Evolutionary conservation across 495 filamentous ascomycete species (phyloP).

Genomic region (Lasiosphaeria hispida): DNA sequence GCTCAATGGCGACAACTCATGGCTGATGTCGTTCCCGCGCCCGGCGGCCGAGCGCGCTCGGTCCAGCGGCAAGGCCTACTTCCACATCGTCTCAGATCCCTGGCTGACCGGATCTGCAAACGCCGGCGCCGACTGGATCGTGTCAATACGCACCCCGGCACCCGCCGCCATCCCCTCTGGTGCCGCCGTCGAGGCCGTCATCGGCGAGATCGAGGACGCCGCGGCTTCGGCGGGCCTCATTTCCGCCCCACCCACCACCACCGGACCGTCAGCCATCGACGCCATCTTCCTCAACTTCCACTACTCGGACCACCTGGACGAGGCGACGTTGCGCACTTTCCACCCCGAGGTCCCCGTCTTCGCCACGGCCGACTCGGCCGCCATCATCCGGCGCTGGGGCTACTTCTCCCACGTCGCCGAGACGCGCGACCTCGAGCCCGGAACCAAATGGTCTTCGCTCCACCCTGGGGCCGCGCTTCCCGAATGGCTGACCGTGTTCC

Average conservation of each 20-base stretch:
- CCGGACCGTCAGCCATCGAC: background rate
- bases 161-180: background rate
- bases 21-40: conserved; percentile 7
- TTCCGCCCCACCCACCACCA: background rate
- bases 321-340: conserved; percentile 3
- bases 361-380: background rate
- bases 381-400: background rate
- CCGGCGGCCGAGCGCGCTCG: background rate
- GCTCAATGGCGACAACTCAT: conserved; percentile 11
- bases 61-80: background rate
- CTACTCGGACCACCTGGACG: conserved; percentile 1
- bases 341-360: background rate
- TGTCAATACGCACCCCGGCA: background rate
- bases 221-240: background rate
- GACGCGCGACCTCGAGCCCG: conserved; percentile 1
- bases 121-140: background rate
- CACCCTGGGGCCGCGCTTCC: background rate
- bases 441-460: background rate
- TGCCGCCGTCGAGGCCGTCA: background rate
- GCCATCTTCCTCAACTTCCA: conserved; percentile 12
- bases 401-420: conserved; percentile 2
- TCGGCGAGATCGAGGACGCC: conserved; percentile 5
- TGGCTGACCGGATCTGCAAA: background rate
- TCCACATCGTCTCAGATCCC: conserved; percentile 1
- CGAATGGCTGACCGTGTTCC: background rate